Base-by-base conservation (phyloP, 2,329 filamentous ascomycete species). In the Scedosporium apiospermum region DNA sequence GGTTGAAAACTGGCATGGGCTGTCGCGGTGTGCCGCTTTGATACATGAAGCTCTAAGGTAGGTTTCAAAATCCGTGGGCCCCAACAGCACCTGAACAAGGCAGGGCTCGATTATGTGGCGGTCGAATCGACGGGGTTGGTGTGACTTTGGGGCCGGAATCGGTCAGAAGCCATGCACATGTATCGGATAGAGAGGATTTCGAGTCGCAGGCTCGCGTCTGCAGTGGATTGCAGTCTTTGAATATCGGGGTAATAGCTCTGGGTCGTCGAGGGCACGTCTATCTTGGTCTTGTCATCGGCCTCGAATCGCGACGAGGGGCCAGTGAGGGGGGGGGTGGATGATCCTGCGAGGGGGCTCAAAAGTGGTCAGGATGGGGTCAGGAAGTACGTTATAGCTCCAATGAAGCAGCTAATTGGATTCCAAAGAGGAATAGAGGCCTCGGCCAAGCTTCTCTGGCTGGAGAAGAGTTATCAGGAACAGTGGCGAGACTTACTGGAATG, bases 21-120 rank as follows among this genome's bases (percentile, higher is more conserved):
- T 61, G 46, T 57, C 60, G 60, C 49, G 49, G 60, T 14, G 49
- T n/a, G 60, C 49, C 60, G 60, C 49, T 34, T 51, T 44, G 42
- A 51, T 51, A 42, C 60, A 59, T 59, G 60, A 55, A 57, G 60
- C 49, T 61, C 57, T 26, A 59, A 5, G 38, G 57, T 14, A 38
- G 27, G 7, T 27, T 9, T 46, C 58, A 57, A 49, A 18, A 18
- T 18, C 16, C 44, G 44, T 7, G 7, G 16, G 44, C 21, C 44
- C 44, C 44, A 49, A 55, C n/a, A 55, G 51, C 23, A n/a, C 44
- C 44, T 23, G 21, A 55, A 55, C 12, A 23, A 23, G 7, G 18
- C 23, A 26, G 51, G 21, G 51, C 51, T 27, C 34, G 34, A 38
- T 30, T 55, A 55, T 55, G 18, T 23, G 23, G 51, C 18, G 51